phyloP scores from a whole-genome alignment of 805 yeast species.

The Teunomyces kruisii region DNA sequence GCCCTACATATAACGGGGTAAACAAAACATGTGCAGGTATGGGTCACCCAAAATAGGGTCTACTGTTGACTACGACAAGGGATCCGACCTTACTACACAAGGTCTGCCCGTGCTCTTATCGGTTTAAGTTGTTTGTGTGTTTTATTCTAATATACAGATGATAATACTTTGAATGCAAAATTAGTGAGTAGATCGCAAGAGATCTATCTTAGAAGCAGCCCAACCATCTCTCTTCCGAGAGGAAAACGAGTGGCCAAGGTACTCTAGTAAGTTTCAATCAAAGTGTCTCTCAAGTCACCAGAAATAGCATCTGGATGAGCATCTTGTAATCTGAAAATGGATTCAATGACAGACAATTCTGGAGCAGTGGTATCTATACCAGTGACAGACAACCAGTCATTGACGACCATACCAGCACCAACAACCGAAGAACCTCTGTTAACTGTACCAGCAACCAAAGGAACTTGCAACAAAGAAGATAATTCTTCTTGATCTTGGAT shows the following conservation, averaged over 20 bases:
- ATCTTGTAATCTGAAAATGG: conserved; percentile 91
- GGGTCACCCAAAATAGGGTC: too few relatives aligned
- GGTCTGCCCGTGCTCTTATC: too few relatives aligned
- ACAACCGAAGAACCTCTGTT: conserved; percentile 97
- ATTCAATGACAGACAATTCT: conserved; percentile 93
- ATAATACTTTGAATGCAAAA: conserved; percentile 2
- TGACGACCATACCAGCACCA: conserved; percentile 98
- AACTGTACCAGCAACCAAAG: conserved; percentile 97
- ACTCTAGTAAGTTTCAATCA: conserved; percentile 79
- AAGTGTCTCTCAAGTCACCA: conserved; percentile 84
- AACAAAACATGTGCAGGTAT: neutral
- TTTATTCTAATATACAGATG: conserved; percentile 4
- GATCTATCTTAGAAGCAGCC: neutral
- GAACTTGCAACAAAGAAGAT: conserved; percentile 92
- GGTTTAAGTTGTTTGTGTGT: neutral
- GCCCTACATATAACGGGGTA: neutral
- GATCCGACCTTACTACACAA: too few relatives aligned
- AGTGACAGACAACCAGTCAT: conserved; percentile 96
- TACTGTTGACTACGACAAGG: too few relatives aligned
- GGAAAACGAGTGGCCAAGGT: neutral
- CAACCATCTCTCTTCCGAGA: neutral
- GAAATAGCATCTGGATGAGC: conserved; percentile 86
- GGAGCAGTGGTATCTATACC: conserved; percentile 99
- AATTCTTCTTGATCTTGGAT: conserved; percentile 98
- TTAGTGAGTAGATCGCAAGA: neutral